Conservation (phyloP, 2,329 filamentous ascomycete genomes). For the Camptophora hylomeconis region DNA sequence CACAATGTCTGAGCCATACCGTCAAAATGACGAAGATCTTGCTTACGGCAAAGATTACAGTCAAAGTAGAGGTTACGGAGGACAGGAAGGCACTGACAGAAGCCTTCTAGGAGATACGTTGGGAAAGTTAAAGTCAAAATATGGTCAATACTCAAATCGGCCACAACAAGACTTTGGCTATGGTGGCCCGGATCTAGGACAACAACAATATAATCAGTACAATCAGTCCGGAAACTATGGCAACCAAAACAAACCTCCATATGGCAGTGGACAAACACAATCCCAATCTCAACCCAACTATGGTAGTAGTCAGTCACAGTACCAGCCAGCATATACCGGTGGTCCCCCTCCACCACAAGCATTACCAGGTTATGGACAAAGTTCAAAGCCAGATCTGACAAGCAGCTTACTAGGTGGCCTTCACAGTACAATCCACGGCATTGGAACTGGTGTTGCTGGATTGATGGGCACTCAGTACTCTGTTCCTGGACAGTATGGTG, state of each 20-base stretch:
- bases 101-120: conserved; percentile 42
- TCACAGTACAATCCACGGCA: conserved; percentile 33
- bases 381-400: conserved; percentile 15
- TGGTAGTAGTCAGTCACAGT: conserved; percentile 4
- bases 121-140: conserved; percentile 31
- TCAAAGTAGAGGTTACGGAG: conserved; percentile 20
- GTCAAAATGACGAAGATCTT: conserved; percentile 35
- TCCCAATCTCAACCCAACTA: conserved; percentile 1
- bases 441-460: conserved; percentile 34
- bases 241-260: background rate
- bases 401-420: conserved; percentile 37
- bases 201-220: conserved; percentile 3
- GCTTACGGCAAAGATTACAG: conserved; percentile 42
- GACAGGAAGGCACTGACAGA: conserved; percentile 30
- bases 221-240: conserved; percentile 2
- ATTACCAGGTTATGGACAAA: too few species aligned
- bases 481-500: conserved; percentile 19
- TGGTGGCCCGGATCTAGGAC: conserved; percentile 16
- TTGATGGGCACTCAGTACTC: conserved; percentile 25
- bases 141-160: conserved; percentile 16
- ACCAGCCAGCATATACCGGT: conserved; percentile 12
- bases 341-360: conserved; percentile 11
- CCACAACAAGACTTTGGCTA: conserved; percentile 19
- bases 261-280: too few species aligned
- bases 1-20: conserved; percentile 11